These are phyloP conservation scores for Eucalyptus decipiens DNA, from an alignment of 345 rosid genomes.

Conservation along the genomic window DNA sequence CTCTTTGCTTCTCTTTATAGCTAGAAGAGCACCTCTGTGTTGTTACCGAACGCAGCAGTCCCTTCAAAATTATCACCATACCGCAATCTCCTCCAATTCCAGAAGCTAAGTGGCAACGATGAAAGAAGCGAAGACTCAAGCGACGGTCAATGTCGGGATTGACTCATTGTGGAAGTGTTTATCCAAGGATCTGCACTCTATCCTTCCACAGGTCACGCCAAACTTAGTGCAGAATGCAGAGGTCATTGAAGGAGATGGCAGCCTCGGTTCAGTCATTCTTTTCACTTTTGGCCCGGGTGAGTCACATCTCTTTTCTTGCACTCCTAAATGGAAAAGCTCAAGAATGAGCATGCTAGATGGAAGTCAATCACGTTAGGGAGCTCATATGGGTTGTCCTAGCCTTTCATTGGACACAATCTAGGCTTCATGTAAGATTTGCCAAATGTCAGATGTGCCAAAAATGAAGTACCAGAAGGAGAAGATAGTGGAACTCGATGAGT, in stretches of 20 bases:
- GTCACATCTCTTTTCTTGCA: background rate
- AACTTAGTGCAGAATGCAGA: slow-evolving; percentile 7
- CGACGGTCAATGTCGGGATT: background rate
- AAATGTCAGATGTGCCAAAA: background rate
- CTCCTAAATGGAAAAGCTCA: background rate
- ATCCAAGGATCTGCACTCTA: slow-evolving; percentile 8
- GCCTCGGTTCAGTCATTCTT: slow-evolving; percentile 15
- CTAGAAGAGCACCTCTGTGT: background rate
- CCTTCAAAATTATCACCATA: background rate
- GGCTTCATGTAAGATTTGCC: background rate
- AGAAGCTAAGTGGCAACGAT: background rate
- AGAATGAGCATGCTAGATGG: background rate
- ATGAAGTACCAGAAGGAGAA: slow-evolving; percentile 25
- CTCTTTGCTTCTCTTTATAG: background rate
- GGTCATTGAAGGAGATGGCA: slow-evolving; percentile 28
- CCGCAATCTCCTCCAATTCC: background rate
- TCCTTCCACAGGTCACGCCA: slow-evolving; percentile 7
- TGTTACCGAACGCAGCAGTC: background rate
- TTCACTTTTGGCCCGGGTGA: slow-evolving; percentile 19
- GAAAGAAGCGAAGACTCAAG: slow-evolving; percentile 11
- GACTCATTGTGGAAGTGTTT: slow-evolving; percentile 18
- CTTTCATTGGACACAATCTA: background rate
- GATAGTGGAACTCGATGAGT: slow-evolving; percentile 14
- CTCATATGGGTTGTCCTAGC: background rate
- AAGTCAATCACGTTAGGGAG: background rate